A percentile compares a stretch with the other conserved stretches of the same genome.
Evolutionary conservation across 345 rosid genomes (phyloP).

Genomic region (Eucalyptus dawsonii): DNA sequence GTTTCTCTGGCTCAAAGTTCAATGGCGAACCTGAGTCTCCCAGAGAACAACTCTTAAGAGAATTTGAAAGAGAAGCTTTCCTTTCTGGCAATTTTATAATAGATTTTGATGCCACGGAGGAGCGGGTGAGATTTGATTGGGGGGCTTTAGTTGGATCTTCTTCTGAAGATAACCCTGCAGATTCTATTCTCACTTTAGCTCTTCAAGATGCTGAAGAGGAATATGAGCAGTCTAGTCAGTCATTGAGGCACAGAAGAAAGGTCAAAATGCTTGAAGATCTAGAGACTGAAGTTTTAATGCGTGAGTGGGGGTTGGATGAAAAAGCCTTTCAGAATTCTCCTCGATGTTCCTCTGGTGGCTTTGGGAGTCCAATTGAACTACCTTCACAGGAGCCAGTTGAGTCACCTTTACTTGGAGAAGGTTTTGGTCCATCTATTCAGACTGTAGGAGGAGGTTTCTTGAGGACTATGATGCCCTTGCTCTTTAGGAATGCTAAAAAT

Average conservation of each 20-base stretch:
- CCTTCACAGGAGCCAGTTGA: conserved; percentile 11
- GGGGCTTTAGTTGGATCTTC: not conserved
- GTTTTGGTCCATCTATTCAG: conserved; percentile 27
- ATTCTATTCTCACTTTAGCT: conserved; percentile 21
- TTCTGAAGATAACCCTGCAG: conserved; percentile 8
- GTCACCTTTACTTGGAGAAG: conserved; percentile 35
- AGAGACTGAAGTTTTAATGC: conserved; percentile 62
- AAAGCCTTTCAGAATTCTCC: conserved; percentile 33
- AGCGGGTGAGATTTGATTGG: conserved; percentile 2
- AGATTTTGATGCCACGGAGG: conserved; percentile 15
- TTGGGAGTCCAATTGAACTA: conserved; percentile 79
- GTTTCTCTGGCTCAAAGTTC: conserved; percentile 18
- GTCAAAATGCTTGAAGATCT: conserved; percentile 48
- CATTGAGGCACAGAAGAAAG: conserved; percentile 31
- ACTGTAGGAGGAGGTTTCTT: conserved; percentile 42
- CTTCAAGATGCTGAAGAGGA: conserved; percentile 23
- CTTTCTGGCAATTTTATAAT: conserved; percentile 30
- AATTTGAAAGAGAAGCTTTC: conserved; percentile 65
- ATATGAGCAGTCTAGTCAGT: conserved; percentile 7
- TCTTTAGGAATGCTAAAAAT: conserved; percentile 31
- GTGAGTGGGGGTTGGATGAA: conserved; percentile 48
- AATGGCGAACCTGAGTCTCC: conserved; percentile 66
- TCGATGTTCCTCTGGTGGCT: conserved; percentile 36
- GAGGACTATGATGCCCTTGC: conserved; percentile 41
- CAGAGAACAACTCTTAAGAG: conserved; percentile 55